phyloP scores from a whole-genome alignment of 371 early-diverging fungal species.

The Apophysomyces elegans region DNA sequence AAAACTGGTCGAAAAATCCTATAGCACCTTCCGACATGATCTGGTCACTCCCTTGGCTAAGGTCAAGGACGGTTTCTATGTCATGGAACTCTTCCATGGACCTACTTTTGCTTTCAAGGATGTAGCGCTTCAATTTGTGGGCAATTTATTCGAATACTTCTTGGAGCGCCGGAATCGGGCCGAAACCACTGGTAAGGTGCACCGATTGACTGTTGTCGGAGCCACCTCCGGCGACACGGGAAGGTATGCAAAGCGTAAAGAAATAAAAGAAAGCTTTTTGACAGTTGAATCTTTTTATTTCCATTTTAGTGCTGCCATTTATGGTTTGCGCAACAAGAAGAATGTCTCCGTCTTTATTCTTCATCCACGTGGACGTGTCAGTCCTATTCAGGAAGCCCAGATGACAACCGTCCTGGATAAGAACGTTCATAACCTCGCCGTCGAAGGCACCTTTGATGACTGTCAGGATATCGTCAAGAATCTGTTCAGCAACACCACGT shows the following conservation, averaged over 20 bases:
- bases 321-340: slow-evolving; percentile 93
- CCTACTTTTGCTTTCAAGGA: slow-evolving; percentile 99
- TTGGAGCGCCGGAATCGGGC: slow-evolving; percentile 76
- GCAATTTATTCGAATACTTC: slow-evolving; percentile 97
- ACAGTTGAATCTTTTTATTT: too few relatives aligned
- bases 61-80: slow-evolving; percentile 68
- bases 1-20: slow-evolving; percentile 71
- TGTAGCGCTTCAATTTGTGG: slow-evolving; percentile 95
- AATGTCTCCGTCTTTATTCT: slow-evolving; percentile 93
- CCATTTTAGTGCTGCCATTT: slow-evolving; percentile 89
- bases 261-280: not conserved
- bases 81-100: slow-evolving; percentile 96
- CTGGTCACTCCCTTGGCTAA: slow-evolving; percentile 84
- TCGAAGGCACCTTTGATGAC: slow-evolving; percentile 96
- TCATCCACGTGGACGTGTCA: slow-evolving; percentile 90
- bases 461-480: slow-evolving; percentile 95
- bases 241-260: slow-evolving; percentile 46
- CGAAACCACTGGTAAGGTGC: slow-evolving; percentile 49
- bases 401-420: slow-evolving; percentile 95
- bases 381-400: slow-evolving; percentile 95
- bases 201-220: slow-evolving; percentile 90
- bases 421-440: slow-evolving; percentile 92
- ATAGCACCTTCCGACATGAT: slow-evolving; percentile 77
- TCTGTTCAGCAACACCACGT: slow-evolving; percentile 81
- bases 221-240: slow-evolving; percentile 99